Percentiles rank a stretch among this genome's conserved stretches.
These are phyloP conservation scores for Ganoderma leucocontextum DNA, from an alignment of 1,284 basidiomycete genomes.

Conservation along the genomic window DNA sequence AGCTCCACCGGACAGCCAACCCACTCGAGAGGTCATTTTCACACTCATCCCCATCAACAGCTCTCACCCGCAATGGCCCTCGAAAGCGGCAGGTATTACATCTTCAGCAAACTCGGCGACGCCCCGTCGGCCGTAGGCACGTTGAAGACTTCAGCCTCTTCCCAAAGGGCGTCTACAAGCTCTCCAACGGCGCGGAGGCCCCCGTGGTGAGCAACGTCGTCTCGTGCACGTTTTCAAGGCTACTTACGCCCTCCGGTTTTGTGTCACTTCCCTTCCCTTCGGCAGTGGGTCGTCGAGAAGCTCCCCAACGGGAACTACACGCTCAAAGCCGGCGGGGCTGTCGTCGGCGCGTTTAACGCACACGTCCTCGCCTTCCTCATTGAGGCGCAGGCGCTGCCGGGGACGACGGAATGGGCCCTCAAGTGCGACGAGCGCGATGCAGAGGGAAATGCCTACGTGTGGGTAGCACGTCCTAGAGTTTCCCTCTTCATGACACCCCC, in stretches of 20 bases:
- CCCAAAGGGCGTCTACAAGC: too few species aligned
- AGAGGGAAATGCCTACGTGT: neutral
- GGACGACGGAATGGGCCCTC: neutral
- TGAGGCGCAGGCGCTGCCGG: too few species aligned
- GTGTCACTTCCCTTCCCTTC: neutral
- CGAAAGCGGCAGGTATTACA: too few species aligned
- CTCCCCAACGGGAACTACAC: neutral
- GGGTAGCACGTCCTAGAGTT: neutral
- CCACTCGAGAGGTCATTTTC: neutral
- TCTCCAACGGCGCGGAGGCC: too few species aligned
- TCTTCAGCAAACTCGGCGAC: too few species aligned
- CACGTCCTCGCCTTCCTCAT: neutral
- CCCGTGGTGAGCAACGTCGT: too few species aligned
- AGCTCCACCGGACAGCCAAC: neutral
- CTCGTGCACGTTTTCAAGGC: neutral
- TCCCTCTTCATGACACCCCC: neutral
- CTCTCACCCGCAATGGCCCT: too few species aligned
- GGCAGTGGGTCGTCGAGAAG: constrained; percentile 5
- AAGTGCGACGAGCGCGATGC: neutral
- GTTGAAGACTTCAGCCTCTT: too few species aligned
- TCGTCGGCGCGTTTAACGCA: neutral
- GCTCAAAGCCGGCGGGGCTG: neutral
- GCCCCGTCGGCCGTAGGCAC: too few species aligned
- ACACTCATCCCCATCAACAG: too few species aligned
- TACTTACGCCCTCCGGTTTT: neutral